Evolutionary conservation across 176 grass and related monocot genomes (phyloP), one percentile per base, ranked within the genome.

Genomic region (Ensete ventricosum): DNA sequence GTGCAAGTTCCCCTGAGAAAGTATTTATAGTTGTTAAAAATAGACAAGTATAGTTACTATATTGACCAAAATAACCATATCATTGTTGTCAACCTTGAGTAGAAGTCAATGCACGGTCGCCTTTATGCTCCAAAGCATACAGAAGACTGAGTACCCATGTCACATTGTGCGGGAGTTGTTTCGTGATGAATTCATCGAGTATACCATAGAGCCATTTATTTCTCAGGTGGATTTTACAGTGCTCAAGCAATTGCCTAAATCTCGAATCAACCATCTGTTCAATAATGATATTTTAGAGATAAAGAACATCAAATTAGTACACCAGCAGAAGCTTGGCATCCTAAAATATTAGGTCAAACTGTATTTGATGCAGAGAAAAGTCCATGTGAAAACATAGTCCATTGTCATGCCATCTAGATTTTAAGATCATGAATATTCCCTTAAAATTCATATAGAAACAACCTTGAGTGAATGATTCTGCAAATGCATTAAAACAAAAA

Each of bases 101-200:
- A 80, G 88, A 93, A 74, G 85, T 84, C 69, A 89, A 82, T 83
- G 95, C 88, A 85, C 95, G 80, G 75, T 98, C 90, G 54, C 95
- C 95, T 80, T 93, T 88, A 78, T 98, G 95, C 86, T 98, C 95
- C 80, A 98, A 58, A 87, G 95, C 95, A 91, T 98, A 98, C 55
- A 98, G 87, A 78, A 98, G 76, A 87, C 95, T 98, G 21, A 98
- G 78, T 72, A 88, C 90, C 95, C 95, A 98, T 67, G 95, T 98
- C 78, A 98, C 95, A 84, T 98, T 98, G 82, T 98, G 88, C 13
- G 95, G 95, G 62, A 98, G 88, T 83, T 98, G 95, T 81, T 98
- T 98, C 71, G 95, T 98, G 43, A 93, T 88, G 81, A 98, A 98
- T 73, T 98, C 90, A 93, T 98, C 88, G 68, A 98, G 80, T 82